Base-by-base conservation (phyloP, 2,329 filamentous ascomycete genomes). In the Cercospora zeae-maydis region DNA sequence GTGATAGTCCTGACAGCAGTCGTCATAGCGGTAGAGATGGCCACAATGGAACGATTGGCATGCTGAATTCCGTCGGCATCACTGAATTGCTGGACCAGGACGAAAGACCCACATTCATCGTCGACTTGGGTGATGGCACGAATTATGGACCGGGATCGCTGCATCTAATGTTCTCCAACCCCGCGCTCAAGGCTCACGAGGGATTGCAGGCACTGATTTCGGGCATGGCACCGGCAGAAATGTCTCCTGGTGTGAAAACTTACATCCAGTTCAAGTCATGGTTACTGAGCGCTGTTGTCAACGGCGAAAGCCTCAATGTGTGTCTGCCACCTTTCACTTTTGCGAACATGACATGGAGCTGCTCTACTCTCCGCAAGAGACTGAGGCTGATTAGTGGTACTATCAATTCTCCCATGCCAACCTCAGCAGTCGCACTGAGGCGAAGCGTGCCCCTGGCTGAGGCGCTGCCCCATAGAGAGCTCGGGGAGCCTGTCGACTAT, bases 1-100 rank as follows among this genome's bases (percentile, higher is more conserved):
- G 72, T 34, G 62, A 63, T 16, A 74, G 72, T 55, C 69, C 72
- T 6, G 71, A 72, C 14, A 54, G 24, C 24, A 59, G 16, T 31
- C 64, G 59, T 51, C 66, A 66, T 56, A 58, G 62, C 36, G 59
- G 52, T 14, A 63, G 52, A 36, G 67, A 69, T 56, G 62, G 59
- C 16, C 19, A 61, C 31, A 63, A 61, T 11, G 62, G 63, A 4
- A 54, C 66, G 39, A 55, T 63, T 19, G 61, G 86, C 57, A 78
- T 86, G 56, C 79, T 93, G 4, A 84, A 84, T 45, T 83, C 83
- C 27, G 80, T 92, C 57, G 87, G 88, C 24, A 82, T 91, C 9
- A 77, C 88, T 19, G 91, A 93, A 74, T 78, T 93, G 39, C 76
- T 95, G 42, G 90, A 93, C 71, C 84, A 89, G 67, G 91, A 95